These are phyloP conservation scores for Halteria grandinella DNA, from an alignment of 73 alveolate genomes.

Conservation along the genomic window DNA sequence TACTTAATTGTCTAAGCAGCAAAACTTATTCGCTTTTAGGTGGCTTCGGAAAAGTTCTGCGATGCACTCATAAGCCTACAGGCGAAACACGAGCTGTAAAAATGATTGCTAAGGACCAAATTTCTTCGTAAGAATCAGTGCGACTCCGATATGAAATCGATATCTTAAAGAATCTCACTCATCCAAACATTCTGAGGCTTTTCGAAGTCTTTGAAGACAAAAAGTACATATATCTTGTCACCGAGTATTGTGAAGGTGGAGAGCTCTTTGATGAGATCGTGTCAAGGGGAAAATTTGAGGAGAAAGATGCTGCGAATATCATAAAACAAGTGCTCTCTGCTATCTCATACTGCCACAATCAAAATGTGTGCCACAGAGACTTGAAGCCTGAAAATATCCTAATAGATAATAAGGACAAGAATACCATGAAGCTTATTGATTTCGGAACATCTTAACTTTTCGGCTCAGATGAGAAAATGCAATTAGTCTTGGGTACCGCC, in stretches of 20 bases:
- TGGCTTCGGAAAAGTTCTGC: constrained; percentile 64
- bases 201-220: constrained; percentile 70
- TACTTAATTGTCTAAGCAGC: neutral
- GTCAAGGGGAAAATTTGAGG: constrained; percentile 37
- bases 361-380: constrained; percentile 70
- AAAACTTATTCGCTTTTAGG: constrained; percentile 4
- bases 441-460: constrained; percentile 78
- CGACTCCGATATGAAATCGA: constrained; percentile 59
- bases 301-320: constrained; percentile 68
- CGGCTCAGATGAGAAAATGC: constrained; percentile 63
- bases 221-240: constrained; percentile 50
- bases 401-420: constrained; percentile 42
- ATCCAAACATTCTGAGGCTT: constrained; percentile 71
- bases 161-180: constrained; percentile 63
- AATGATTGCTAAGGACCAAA: constrained; percentile 9
- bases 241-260: constrained; percentile 72
- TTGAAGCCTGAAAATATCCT: constrained; percentile 72
- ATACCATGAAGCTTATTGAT: constrained; percentile 63
- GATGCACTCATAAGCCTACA: constrained; percentile 15
- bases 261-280: constrained; percentile 66
- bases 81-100: constrained; percentile 50
- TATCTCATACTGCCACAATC: constrained; percentile 63
- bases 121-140: constrained; percentile 36
- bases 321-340: constrained; percentile 64
- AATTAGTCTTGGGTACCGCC: constrained; percentile 75